Percentiles rank a stretch among this genome's conserved stretches.
phyloP scores from a whole-genome alignment of 345 rosid species.

The Arabidopsis suecica region DNA sequence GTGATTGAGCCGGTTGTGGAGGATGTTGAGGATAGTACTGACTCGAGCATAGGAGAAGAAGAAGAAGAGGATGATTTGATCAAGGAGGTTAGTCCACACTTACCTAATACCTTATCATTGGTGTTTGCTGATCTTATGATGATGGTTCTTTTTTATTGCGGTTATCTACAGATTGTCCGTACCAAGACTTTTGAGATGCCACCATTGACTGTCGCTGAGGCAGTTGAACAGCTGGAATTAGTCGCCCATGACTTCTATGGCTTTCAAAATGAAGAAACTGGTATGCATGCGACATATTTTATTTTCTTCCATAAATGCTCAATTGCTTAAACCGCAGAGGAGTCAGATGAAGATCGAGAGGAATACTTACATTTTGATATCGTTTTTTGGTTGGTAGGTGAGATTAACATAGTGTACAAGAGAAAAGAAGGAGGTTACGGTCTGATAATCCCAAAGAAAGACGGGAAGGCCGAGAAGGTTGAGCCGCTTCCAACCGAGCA shows the following conservation, averaged over 20 bases:
- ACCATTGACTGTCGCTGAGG: slow-evolving; percentile 81
- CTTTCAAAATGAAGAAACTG: slow-evolving; percentile 87
- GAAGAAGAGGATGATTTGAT: slow-evolving; percentile 54
- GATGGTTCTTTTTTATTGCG: neutral
- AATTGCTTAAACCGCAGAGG: neutral
- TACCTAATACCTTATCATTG: neutral
- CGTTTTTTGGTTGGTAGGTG: slow-evolving; percentile 56
- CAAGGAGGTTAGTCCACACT: slow-evolving; percentile 57
- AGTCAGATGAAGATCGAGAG: neutral
- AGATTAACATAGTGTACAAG: slow-evolving; percentile 85
- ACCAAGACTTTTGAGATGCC: slow-evolving; percentile 92
- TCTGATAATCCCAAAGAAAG: slow-evolving; percentile 77
- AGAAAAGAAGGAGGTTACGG: slow-evolving; percentile 92
- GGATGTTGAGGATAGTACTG: slow-evolving; percentile 42
- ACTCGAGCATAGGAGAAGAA: slow-evolving; percentile 45
- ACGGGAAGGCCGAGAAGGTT: slow-evolving; percentile 60
- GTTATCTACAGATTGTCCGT: slow-evolving; percentile 68
- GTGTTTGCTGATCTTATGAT: slow-evolving; percentile 4
- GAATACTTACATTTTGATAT: neutral
- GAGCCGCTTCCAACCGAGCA: slow-evolving; percentile 67
- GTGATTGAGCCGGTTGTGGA: slow-evolving; percentile 47
- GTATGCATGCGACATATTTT: slow-evolving; percentile 45
- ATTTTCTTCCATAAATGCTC: neutral
- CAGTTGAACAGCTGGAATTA: slow-evolving; percentile 85
- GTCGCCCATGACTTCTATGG: slow-evolving; percentile 90